These are phyloP conservation scores for Aureobasidium zeae DNA, from an alignment of 2,329 filamentous ascomycete genomes.

Conservation along the genomic window DNA sequence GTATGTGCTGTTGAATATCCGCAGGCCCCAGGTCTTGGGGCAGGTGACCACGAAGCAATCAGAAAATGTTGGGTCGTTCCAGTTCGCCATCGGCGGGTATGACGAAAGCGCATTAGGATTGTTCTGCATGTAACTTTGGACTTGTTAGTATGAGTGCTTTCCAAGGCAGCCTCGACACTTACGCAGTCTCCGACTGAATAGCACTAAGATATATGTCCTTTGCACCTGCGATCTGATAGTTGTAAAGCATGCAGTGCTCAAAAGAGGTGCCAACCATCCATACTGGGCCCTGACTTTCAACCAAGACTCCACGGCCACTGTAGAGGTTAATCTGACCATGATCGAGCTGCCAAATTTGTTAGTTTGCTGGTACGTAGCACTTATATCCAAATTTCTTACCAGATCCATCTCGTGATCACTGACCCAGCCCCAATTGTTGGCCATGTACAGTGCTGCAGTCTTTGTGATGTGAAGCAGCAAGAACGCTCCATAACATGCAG, in stretches of 20 bases:
- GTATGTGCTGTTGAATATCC: conserved; percentile 57
- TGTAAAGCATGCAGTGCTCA: conserved; percentile 55
- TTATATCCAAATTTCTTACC: not conserved
- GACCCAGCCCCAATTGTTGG: conserved; percentile 90
- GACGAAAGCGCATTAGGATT: conserved; percentile 65
- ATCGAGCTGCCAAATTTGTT: conserved; percentile 32
- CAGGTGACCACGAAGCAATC: conserved; percentile 47
- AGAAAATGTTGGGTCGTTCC: conserved; percentile 60
- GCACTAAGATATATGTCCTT: conserved; percentile 71
- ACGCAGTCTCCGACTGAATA: conserved; percentile 85
- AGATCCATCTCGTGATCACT: conserved; percentile 84
- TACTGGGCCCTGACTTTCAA: conserved; percentile 47
- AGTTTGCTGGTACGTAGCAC: not conserved
- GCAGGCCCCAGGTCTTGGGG: conserved; percentile 68
- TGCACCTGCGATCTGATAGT: conserved; percentile 76
- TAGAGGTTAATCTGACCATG: conserved; percentile 72
- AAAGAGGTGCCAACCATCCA: conserved; percentile 58
- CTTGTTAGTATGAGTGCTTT: not conserved
- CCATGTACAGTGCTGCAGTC: conserved; percentile 59
- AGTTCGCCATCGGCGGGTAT: conserved; percentile 50
- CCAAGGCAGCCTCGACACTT: conserved; percentile 29
- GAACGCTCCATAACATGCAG: conserved; percentile 64
- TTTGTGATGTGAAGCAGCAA: conserved; percentile 41
- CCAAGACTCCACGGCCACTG: conserved; percentile 71
- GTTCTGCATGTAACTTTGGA: conserved; percentile 56